Evolutionary conservation across 345 rosid species (phyloP).

Genomic region (Theobroma cacao): DNA sequence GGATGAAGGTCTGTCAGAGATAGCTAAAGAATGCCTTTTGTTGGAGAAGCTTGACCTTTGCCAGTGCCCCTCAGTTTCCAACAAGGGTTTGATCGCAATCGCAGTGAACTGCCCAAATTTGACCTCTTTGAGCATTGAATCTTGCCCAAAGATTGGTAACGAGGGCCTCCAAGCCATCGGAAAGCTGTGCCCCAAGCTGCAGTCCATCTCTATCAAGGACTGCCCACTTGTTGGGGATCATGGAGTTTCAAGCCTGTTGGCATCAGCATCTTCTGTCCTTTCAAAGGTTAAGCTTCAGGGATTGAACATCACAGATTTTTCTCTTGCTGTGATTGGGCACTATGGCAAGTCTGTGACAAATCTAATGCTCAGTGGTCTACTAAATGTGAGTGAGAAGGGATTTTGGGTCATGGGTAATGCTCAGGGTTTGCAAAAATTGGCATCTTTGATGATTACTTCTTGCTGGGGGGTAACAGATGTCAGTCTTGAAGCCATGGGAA

Average conservation of each 20-base stretch:
- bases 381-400: constrained; percentile 63
- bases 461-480: constrained; percentile 64
- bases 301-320: constrained; percentile 67
- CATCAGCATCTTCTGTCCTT: constrained; percentile 45
- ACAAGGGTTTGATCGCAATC: constrained; percentile 57
- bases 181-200: constrained; percentile 47
- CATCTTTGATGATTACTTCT: constrained; percentile 46
- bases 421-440: constrained; percentile 51
- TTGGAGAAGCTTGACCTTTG: constrained; percentile 73
- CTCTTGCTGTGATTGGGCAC: constrained; percentile 75
- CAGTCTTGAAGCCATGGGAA: constrained; percentile 60
- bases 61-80: constrained; percentile 55
- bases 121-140: constrained; percentile 50
- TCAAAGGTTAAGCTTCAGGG: constrained; percentile 64
- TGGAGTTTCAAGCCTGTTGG: constrained; percentile 55
- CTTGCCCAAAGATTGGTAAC: constrained; percentile 56
- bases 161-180: constrained; percentile 66
- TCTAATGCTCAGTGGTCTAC: constrained; percentile 48
- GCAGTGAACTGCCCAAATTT: constrained; percentile 60
- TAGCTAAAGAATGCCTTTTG: constrained; percentile 55
- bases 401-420: constrained; percentile 90
- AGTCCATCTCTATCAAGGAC: constrained; percentile 58
- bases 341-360: constrained; percentile 52
- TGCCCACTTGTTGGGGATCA: constrained; percentile 75
- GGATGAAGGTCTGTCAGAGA: constrained; percentile 52